phyloP scores from a whole-genome alignment of 2,329 filamentous ascomycete genomes.

The Xylariaceae sp. region DNA sequence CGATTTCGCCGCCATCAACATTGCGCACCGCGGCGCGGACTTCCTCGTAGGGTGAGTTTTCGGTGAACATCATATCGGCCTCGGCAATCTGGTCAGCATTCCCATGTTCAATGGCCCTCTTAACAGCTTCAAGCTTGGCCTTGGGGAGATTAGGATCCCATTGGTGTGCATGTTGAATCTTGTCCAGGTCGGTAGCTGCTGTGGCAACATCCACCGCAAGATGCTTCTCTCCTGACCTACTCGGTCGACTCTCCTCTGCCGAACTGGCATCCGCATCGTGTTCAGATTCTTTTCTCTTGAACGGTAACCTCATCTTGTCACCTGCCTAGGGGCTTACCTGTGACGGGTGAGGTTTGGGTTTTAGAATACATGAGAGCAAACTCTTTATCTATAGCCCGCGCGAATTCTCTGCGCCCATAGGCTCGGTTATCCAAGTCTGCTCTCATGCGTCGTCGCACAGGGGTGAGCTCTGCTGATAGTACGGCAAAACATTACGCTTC shows the following conservation, averaged over 20 bases:
- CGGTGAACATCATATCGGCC: conserved; percentile 41
- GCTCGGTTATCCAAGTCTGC: neutral
- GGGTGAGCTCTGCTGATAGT: conserved; percentile 19
- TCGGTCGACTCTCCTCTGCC: conserved; percentile 18
- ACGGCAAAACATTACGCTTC: neutral
- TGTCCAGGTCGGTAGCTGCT: conserved; percentile 37
- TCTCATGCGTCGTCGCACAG: too few species aligned
- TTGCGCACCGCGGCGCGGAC: conserved; percentile 53
- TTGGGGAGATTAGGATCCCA: conserved; percentile 44
- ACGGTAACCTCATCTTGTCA: conserved; percentile 20
- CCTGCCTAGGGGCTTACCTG: too few species aligned
- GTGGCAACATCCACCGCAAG: conserved; percentile 28
- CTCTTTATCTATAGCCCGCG: conserved; percentile 11
- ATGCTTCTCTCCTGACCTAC: conserved; percentile 30
- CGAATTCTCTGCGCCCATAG: neutral
- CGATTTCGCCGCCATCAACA: conserved; percentile 50
- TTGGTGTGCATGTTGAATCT: conserved; percentile 42
- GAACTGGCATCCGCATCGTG: conserved; percentile 16
- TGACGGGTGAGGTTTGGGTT: neutral
- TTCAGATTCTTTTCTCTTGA: conserved; percentile 7
- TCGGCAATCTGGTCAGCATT: conserved; percentile 41
- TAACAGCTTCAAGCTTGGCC: conserved; percentile 42
- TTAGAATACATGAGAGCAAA: neutral
- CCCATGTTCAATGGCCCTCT: conserved; percentile 40
- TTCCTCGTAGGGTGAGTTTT: conserved; percentile 48